Percentiles rank a stretch among this genome's conserved stretches.
These are phyloP conservation scores for Sporobolomyces roseus DNA, from an alignment of 768 basidiomycete genomes.

Conservation along the genomic window DNA sequence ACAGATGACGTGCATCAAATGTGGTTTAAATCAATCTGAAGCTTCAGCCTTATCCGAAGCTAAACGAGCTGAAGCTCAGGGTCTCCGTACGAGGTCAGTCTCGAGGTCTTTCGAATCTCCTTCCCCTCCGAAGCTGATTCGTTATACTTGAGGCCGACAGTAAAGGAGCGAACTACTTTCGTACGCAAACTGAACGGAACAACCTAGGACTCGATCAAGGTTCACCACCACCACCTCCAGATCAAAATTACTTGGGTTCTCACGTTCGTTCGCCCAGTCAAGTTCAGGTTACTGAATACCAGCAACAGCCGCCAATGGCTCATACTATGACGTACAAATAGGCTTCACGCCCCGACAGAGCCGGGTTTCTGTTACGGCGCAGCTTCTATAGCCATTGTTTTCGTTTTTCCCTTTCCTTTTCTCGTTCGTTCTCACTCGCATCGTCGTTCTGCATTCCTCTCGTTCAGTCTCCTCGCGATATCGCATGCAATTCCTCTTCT, in stretches of 20 bases:
- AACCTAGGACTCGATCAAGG: background rate
- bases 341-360: too few species aligned
- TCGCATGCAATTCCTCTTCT: too few species aligned
- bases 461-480: too few species aligned
- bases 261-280: background rate
- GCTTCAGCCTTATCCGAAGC: background rate
- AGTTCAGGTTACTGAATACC: too few species aligned
- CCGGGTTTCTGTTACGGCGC: too few species aligned
- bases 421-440: too few species aligned
- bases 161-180: slow-evolving; percentile 5
- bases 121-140: too few species aligned
- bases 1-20: slow-evolving; percentile 1
- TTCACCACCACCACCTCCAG: background rate
- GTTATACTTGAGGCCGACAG: background rate
- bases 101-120: background rate
- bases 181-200: background rate
- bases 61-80: background rate
- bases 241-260: background rate
- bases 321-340: too few species aligned
- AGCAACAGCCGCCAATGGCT: too few species aligned
- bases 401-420: too few species aligned
- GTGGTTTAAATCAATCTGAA: background rate
- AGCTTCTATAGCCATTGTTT: too few species aligned
- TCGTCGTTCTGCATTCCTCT: too few species aligned
- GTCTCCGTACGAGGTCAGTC: background rate